Evolutionary conservation across 106 monocot species (phyloP), one percentile per base, ranked within the genome.

Genomic region (Dendrobium huoshanense): DNA sequence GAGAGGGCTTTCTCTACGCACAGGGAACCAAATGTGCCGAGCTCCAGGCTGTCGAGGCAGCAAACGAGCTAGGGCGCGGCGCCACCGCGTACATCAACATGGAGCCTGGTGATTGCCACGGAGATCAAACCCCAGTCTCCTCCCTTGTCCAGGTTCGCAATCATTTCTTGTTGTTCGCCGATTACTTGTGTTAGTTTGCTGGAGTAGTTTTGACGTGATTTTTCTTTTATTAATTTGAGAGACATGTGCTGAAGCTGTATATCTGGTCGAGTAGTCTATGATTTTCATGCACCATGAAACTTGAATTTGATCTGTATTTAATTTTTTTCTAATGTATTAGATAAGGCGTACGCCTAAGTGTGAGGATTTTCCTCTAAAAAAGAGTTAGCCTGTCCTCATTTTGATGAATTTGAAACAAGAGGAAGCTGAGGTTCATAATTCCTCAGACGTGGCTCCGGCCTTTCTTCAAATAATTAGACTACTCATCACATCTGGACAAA

Each of bases 21-120:
- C 96, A 97, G 89, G 96, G 96, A 37, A 97, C 96, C 67, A 89
- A 89, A 61, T 94, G 94, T 55, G 96, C 96, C 1, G 96, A 97
- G 86, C 89, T 97, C 24, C 96, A 92, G 82, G 96, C 96, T 9
- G 90, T 91, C 10, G 89, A 92, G 89, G 75, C 20, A 3, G 96
- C 94, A 3, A 78, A 88, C 16, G 90, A 82, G 58, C 85, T 84
- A 13, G 86, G 89, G n/a, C 83, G 85, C 2, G 96, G 94, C 27
- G 92, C 88, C 68, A 91, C 90, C 0, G 96, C 94, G 0, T 97
- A 94, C 79, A 81, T 97, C 64, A 97, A 94, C 80, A 84, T 97
- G 86, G 96, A 97, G 72, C 90, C 96, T 13, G 96, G 94, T 2
- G 96, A 97, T 75, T 94, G 96, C 83, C 89, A 85, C n/a, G 94